Percentiles rank a stretch among this genome's conserved stretches.
These are phyloP conservation scores for Penicillium sp. DNA, from an alignment of 2,329 filamentous ascomycete genomes.

Conservation along the genomic window DNA sequence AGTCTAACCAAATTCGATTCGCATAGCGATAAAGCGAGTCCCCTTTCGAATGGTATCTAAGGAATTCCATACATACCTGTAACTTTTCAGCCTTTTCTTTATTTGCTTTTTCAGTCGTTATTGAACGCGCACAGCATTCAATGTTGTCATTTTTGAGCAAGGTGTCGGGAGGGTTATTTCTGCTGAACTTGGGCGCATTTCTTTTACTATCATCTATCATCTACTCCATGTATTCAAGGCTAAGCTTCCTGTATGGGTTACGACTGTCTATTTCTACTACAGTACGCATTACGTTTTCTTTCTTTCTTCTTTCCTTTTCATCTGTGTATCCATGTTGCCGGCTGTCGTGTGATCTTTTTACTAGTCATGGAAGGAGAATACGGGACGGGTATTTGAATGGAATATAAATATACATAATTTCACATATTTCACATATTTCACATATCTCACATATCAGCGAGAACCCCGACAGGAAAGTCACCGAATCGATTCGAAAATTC, in stretches of 20 bases:
- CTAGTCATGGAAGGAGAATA: neutral
- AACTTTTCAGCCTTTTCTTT: neutral
- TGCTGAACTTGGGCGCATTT: slow-evolving; percentile 8
- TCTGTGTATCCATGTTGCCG: neutral
- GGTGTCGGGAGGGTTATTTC: slow-evolving; percentile 12
- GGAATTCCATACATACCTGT: slow-evolving; percentile 2
- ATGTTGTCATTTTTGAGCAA: slow-evolving; percentile 9
- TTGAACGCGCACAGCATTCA: neutral
- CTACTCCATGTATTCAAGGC: neutral
- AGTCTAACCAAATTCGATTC: slow-evolving; percentile 13
- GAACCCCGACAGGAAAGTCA: too few relatives aligned
- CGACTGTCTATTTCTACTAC: neutral
- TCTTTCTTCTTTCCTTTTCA: neutral
- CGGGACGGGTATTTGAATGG: neutral
- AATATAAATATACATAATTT: neutral
- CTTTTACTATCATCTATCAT: neutral
- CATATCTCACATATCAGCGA: too few relatives aligned
- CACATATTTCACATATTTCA: too few relatives aligned
- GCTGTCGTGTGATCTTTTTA: neutral
- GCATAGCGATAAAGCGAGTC: slow-evolving; percentile 16
- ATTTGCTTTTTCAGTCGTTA: neutral
- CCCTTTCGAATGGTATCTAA: slow-evolving; percentile 11
- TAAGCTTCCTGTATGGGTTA: slow-evolving; percentile 8
- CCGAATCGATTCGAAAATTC: too few relatives aligned
- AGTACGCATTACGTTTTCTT: neutral